Evolutionary conservation across 768 basidiomycete genomes (phyloP).

Genomic region (Hemileccinum rubropunctum): DNA sequence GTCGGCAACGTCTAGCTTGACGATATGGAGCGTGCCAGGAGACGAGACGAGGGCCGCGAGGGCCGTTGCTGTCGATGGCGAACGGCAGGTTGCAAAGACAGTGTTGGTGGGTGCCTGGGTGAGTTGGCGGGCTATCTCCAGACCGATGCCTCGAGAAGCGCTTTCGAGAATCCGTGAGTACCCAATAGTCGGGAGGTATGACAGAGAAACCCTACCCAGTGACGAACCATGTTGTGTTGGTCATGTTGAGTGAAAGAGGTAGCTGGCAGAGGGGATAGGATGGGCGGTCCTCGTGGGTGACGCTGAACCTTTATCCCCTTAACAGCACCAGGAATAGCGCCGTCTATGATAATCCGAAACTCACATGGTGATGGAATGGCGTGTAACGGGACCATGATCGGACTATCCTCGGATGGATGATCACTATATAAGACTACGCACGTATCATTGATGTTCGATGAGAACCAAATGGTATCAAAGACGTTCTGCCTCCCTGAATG

Average conservation of each 20-base stretch:
- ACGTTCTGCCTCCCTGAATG: too few species aligned
- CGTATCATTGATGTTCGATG: too few species aligned
- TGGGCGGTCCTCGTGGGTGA: too few species aligned
- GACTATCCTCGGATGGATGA: too few species aligned
- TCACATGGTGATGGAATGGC: too few species aligned
- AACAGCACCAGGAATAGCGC: neutral
- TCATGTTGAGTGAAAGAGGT: neutral
- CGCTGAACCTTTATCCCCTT: neutral
- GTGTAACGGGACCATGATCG: too few species aligned
- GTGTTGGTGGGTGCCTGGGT: conserved; percentile 12
- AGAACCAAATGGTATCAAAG: too few species aligned
- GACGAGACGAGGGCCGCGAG: conserved; percentile 16
- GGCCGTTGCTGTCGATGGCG: conserved; percentile 15
- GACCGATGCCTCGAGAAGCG: conserved; percentile 14
- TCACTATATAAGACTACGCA: too few species aligned
- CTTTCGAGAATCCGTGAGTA: neutral
- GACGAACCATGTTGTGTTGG: conserved; percentile 7
- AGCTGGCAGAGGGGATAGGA: neutral
- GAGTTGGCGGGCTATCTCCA: conserved; percentile 12
- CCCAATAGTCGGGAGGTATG: neutral
- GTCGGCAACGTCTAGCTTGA: conserved; percentile 31
- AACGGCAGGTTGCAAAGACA: conserved; percentile 25
- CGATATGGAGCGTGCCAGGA: conserved; percentile 31
- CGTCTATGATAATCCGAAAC: neutral
- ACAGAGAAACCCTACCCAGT: conserved; percentile 2